phyloP scores from a whole-genome alignment of 148 eudicot species.

The Chenopodium quinoa region DNA sequence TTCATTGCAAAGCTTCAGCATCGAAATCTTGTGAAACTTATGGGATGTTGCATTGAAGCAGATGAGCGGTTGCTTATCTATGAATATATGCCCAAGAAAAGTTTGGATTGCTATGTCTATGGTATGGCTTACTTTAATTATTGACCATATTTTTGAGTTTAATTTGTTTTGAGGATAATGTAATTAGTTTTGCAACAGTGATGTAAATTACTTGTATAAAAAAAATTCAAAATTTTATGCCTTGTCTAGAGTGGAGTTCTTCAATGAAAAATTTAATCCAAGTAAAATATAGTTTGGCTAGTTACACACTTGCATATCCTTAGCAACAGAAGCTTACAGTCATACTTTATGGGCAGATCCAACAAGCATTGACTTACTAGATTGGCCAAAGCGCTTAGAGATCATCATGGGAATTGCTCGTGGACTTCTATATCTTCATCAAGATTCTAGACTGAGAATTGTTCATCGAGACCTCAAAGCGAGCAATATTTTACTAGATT shows the following conservation, averaged over 20 bases:
- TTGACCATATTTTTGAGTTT: too few species aligned
- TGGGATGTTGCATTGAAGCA: slow-evolving; percentile 28
- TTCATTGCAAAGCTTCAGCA: slow-evolving; percentile 30
- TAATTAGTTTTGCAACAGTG: background rate
- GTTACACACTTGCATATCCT: background rate
- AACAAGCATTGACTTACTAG: slow-evolving; percentile 7
- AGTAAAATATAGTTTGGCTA: slow-evolving; percentile 9
- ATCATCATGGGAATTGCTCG: slow-evolving; percentile 32
- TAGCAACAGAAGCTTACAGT: slow-evolving; percentile 7
- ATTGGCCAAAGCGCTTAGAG: slow-evolving; percentile 27
- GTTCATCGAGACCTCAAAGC: slow-evolving; percentile 36
- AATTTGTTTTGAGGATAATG: background rate
- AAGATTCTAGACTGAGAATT: slow-evolving; percentile 35
- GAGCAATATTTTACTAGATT: slow-evolving; percentile 30
- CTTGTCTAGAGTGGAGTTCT: background rate
- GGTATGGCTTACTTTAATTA: slow-evolving; percentile 15
- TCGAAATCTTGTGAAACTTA: slow-evolving; percentile 26
- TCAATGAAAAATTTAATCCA: background rate
- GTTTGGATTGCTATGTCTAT: slow-evolving; percentile 26
- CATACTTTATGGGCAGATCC: slow-evolving; percentile 18
- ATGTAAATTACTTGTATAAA: background rate
- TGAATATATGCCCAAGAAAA: slow-evolving; percentile 29
- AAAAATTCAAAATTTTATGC: background rate
- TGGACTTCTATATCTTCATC: slow-evolving; percentile 37
- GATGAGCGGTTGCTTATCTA: slow-evolving; percentile 18